Evolutionary conservation across 768 basidiomycete genomes (phyloP).

Genomic region (Hygrophorus russula): DNA sequence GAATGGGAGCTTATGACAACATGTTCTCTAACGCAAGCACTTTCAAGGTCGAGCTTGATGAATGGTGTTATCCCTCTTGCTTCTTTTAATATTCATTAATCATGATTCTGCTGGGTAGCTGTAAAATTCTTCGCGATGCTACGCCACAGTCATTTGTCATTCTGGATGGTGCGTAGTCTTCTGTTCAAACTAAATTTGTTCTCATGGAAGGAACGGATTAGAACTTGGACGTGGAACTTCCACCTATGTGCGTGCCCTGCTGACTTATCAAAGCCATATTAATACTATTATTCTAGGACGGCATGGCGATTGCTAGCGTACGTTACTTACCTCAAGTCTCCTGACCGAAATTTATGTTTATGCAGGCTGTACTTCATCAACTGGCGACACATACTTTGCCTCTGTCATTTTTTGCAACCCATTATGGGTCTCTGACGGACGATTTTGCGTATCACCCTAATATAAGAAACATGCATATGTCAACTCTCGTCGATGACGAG

Average conservation of each 20-base stretch:
- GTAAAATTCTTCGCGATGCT: constrained; percentile 87
- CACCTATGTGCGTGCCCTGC: constrained; percentile 52
- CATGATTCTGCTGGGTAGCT: constrained; percentile 31
- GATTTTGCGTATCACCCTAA: constrained; percentile 90
- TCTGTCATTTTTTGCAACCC: constrained; percentile 93
- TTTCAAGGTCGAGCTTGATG: constrained; percentile 97
- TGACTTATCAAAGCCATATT: constrained; percentile 4
- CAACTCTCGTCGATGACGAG: constrained; percentile 86
- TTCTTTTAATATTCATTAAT: neutral
- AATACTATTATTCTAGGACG: constrained; percentile 45
- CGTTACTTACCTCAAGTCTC: constrained; percentile 11
- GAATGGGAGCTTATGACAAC: constrained; percentile 98
- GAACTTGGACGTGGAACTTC: constrained; percentile 95
- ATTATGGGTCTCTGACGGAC: constrained; percentile 92
- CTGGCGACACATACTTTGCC: constrained; percentile 88
- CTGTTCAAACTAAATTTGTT: constrained; percentile 4
- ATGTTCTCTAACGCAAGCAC: constrained; percentile 93
- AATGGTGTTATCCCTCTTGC: constrained; percentile 50
- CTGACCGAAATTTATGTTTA: constrained; percentile 6
- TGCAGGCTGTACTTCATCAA: constrained; percentile 83
- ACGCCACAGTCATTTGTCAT: constrained; percentile 93
- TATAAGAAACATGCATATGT: constrained; percentile 93
- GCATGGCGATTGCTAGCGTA: constrained; percentile 96
- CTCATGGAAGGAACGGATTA: constrained; percentile 19
- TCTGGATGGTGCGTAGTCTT: constrained; percentile 62